phyloP scores from a whole-genome alignment of 306 rosid species.

The Glycine soja region DNA sequence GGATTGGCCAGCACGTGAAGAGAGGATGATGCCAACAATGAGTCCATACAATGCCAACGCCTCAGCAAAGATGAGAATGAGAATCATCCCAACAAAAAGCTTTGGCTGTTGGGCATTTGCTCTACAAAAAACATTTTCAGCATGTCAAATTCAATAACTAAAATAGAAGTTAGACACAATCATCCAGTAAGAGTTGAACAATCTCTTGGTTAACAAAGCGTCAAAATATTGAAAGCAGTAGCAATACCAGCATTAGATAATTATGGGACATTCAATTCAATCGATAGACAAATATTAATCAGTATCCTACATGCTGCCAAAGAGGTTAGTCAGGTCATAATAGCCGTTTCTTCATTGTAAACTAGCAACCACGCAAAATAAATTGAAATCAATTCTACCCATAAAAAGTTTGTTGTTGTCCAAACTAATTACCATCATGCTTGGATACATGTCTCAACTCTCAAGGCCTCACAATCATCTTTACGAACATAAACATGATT shows the following conservation, averaged over 20 bases:
- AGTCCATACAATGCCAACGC: conserved; percentile 82
- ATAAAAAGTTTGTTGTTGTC: too few species aligned
- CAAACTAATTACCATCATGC: too few species aligned
- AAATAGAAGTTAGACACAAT: not conserved
- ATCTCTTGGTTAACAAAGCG: not conserved
- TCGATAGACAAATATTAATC: too few species aligned
- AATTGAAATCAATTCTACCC: too few species aligned
- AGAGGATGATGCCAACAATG: conserved; percentile 80
- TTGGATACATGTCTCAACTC: too few species aligned
- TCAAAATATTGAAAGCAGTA: conserved; percentile 15
- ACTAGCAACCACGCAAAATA: too few species aligned
- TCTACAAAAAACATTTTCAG: conserved; percentile 47
- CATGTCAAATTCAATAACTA: conserved; percentile 14
- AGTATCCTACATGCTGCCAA: too few species aligned
- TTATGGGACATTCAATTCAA: not conserved
- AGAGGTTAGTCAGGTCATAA: too few species aligned
- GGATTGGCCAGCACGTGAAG: conserved; percentile 85
- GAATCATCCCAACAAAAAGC: conserved; percentile 77
- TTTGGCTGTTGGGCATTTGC: conserved; percentile 79
- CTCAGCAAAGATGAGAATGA: conserved; percentile 80
- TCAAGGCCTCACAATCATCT: not conserved
- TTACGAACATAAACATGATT: not conserved
- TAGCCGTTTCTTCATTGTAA: too few species aligned
- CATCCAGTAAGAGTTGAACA: conserved; percentile 10
- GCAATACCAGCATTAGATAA: not conserved